phyloP scores from a whole-genome alignment of 2,329 filamentous ascomycete species.

The Aspergillus sp. region DNA sequence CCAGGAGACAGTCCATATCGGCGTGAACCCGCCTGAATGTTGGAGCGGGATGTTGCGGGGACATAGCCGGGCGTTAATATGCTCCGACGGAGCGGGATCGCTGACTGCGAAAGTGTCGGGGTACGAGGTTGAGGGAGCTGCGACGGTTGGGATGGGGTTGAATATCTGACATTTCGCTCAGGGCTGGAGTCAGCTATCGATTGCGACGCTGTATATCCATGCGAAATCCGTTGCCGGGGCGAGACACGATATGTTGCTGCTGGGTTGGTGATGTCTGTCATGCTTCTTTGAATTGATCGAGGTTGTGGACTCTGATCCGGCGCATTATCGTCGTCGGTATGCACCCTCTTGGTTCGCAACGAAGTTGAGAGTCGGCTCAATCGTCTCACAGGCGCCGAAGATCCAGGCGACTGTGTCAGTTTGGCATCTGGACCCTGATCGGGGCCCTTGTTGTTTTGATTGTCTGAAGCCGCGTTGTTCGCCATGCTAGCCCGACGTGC shows the following conservation, averaged over 20 bases:
- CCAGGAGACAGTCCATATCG: conserved; percentile 37
- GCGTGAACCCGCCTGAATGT: conserved; percentile 46
- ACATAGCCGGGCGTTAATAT: conserved; percentile 37
- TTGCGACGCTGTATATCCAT: conserved; percentile 29
- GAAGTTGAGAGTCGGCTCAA: conserved; percentile 45
- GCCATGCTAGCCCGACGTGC: conserved; percentile 43
- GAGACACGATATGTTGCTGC: conserved; percentile 30
- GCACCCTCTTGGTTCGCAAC: conserved; percentile 39
- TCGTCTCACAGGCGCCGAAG: conserved; percentile 36
- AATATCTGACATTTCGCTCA: conserved; percentile 23
- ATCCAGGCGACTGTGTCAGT: conserved; percentile 15
- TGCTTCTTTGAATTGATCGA: conserved; percentile 45
- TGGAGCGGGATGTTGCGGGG: conserved; percentile 39
- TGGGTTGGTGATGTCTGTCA: conserved; percentile 43
- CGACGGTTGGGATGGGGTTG: conserved; percentile 27
- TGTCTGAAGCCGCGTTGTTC: conserved; percentile 18
- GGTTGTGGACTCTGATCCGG: conserved; percentile 32
- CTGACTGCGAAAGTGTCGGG: conserved; percentile 34
- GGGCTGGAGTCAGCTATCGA: conserved; percentile 28
- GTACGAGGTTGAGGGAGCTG: conserved; percentile 32
- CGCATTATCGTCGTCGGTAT: conserved; percentile 39
- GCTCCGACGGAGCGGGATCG: conserved; percentile 42
- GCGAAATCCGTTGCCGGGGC: conserved; percentile 37
- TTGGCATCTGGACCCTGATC: conserved; percentile 13
- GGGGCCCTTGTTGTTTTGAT: conserved; percentile 7